Conservation (phyloP, 768 basidiomycete species). For the Fibroporia radiculosa region DNA sequence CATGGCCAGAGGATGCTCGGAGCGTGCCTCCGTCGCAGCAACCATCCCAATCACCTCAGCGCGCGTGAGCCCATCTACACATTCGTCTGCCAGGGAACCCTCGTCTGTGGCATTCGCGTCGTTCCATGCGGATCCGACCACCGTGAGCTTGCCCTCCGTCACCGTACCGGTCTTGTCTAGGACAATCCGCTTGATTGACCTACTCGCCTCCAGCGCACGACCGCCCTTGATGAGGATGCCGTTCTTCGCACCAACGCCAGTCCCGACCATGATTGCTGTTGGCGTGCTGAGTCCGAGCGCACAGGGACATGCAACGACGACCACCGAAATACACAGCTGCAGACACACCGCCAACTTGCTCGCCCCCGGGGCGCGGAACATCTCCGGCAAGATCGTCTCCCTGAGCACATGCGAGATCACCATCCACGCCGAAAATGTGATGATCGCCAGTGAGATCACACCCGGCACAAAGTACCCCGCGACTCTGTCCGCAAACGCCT, state of each 20-base stretch:
- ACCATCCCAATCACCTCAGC: conserved; percentile 72
- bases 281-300: conserved; percentile 94
- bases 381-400: conserved; percentile 58
- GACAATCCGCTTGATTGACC: conserved; percentile 70
- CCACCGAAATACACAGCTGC: conserved; percentile 94
- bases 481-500: conserved; percentile 90
- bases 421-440: conserved; percentile 86
- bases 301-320: conserved; percentile 98
- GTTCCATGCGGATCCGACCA: conserved; percentile 74
- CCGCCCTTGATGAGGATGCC: conserved; percentile 99
- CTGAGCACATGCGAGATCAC: conserved; percentile 52
- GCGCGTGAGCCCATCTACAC: conserved; percentile 58
- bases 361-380: conserved; percentile 82
- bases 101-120: conserved; percentile 22
- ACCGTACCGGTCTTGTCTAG: conserved; percentile 98
- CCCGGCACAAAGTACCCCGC: conserved; percentile 94
- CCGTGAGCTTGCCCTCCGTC: conserved; percentile 87
- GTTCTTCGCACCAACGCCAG: conserved; percentile 92
- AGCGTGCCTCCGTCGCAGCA: conserved; percentile 79
- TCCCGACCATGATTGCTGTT: conserved; percentile 99
- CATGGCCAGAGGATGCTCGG: conserved; percentile 94
- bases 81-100: conserved; percentile 24
- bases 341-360: conserved; percentile 86
- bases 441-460: conserved; percentile 71
- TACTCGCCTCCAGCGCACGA: conserved; percentile 86